Evolutionary conservation across 495 filamentous ascomycete genomes (phyloP), one percentile per base, ranked within the genome.

Genomic region (Neurospora tetraspora): DNA sequence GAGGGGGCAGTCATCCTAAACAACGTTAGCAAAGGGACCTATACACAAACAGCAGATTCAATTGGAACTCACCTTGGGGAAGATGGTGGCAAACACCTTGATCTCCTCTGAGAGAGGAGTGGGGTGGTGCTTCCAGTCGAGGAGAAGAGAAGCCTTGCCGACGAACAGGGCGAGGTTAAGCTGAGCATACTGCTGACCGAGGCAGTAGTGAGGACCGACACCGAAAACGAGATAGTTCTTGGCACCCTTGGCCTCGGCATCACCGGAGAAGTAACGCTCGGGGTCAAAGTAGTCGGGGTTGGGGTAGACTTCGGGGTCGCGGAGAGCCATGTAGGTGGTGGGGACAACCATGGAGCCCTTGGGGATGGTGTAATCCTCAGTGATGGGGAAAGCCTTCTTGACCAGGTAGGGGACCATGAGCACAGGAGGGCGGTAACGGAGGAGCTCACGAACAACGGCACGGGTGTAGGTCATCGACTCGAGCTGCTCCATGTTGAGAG

Each of bases 201-300:
- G 86, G 80, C 96, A 99, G 83, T 98, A 98, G 85, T 99, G 96
- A 74, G 96, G 92, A 14, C 96, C 96, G 7, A 93, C 96, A 74
- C 96, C 96, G 76, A 99, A 99, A 37, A 99, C 94, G 47, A 99
- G 87, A 88, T 91, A 99, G 85, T 99, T 99, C 90, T 98, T 99
- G 74, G 89, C 86, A 73, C 95, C 93, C 83, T 93, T 90, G 71
- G 82, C 83, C 82, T 98, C 96, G 5, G 96, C 96, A 74, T 91
- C 91, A 71, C 96, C 96, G 14, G 89, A 89, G 78, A 96, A 92
- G 90, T 96, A 99, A 72, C 96, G 90, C 73, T 99, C 96, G 4
- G 96, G 96, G 76, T 94, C 90, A 76, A 93, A 99, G 8, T 87
- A 85, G 79, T 99, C 94, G 5, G 96, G 93, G 74, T 94, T 89